Conservation (phyloP, 306 rosid species). For the Cyamopsis tetragonoloba region DNA sequence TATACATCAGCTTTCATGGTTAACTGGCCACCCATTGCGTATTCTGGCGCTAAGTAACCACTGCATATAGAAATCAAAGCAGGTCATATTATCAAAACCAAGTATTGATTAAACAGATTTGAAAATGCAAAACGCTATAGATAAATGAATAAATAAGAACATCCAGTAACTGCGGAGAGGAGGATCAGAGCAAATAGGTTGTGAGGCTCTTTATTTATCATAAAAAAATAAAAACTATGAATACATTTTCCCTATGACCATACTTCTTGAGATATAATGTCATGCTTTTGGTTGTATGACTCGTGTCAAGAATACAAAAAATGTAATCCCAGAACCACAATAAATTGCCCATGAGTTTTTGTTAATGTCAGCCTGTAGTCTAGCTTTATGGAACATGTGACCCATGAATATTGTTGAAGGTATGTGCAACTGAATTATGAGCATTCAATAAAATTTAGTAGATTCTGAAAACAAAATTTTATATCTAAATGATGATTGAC, state of each 20-base stretch:
- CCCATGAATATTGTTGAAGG: neutral
- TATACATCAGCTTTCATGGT: conserved; percentile 91
- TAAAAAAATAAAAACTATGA: neutral
- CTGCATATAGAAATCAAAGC: conserved; percentile 42
- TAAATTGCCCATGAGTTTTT: neutral
- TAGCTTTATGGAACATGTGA: neutral
- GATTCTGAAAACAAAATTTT: neutral
- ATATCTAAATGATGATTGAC: neutral
- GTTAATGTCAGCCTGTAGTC: neutral
- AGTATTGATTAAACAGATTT: conserved; percentile 16
- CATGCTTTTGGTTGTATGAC: neutral
- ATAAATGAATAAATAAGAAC: neutral
- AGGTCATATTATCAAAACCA: conserved; percentile 9
- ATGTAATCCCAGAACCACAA: neutral
- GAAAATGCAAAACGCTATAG: neutral
- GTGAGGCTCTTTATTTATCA: neutral
- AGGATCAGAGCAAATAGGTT: neutral
- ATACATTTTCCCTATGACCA: neutral
- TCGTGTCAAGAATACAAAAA: neutral
- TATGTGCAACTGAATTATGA: neutral
- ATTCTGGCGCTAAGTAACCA: conserved; percentile 97
- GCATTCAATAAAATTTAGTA: neutral
- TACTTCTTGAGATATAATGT: neutral
- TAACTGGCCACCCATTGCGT: conserved; percentile 90
- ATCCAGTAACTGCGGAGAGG: neutral